A percentile compares a stretch with the other conserved stretches of the same genome.
phyloP scores from a whole-genome alignment of 441 rosid genomes.

The Theobroma grandiflorum region DNA sequence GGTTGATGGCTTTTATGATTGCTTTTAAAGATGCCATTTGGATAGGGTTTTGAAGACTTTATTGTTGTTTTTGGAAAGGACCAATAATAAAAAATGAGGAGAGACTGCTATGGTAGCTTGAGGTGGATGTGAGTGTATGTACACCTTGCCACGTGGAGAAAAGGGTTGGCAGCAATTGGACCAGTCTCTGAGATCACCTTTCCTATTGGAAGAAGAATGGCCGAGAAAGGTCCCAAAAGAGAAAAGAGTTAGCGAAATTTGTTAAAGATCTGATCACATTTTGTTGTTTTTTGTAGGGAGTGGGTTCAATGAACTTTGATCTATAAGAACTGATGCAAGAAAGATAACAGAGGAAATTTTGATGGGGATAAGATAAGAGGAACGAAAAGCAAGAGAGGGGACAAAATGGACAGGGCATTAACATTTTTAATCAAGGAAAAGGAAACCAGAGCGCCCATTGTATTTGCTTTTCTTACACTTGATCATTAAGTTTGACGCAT shows the following conservation, averaged over 20 bases:
- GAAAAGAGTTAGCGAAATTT: not conserved
- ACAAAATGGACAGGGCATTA: not conserved
- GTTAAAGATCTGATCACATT: not conserved
- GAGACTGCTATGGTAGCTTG: not conserved
- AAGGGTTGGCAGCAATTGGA: not conserved
- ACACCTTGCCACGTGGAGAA: not conserved
- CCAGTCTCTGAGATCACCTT: not conserved
- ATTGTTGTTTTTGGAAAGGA: too few relatives aligned
- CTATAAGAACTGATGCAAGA: not conserved
- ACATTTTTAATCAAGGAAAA: not conserved
- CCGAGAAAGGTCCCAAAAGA: not conserved
- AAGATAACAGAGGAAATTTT: not conserved
- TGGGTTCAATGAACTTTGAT: not conserved
- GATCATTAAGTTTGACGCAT: not conserved
- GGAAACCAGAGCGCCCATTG: not conserved
- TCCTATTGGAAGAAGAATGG: not conserved
- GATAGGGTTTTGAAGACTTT: slow-evolving; percentile 13
- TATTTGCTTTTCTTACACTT: not conserved
- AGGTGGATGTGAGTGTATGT: not conserved
- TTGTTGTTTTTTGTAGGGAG: not conserved
- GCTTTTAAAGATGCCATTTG: not conserved
- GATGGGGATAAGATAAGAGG: not conserved
- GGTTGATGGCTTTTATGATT: not conserved
- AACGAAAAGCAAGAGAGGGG: not conserved
- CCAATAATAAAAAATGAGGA: not conserved